Base-by-base conservation (phyloP, 192 early-diverging fungal genomes). In the Mortierella antarctica region DNA sequence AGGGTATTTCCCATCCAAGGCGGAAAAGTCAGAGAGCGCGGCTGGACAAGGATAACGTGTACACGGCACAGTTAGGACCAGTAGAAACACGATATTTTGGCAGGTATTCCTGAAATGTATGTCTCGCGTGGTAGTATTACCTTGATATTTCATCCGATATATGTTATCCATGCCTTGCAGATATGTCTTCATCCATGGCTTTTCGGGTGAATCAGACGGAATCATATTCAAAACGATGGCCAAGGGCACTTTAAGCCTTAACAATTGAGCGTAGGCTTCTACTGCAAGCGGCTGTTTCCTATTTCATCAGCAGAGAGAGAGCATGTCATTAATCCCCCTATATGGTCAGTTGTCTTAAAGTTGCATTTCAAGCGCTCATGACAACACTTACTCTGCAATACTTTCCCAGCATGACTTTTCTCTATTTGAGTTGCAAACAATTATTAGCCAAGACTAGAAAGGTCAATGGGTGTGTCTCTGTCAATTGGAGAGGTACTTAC, bases 161-260 rank as follows among this genome's bases (percentile, higher is more conserved):
- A 65, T 39, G 31, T 63, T 67, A 14, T 76, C 74, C 52, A 67
- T 40, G 13, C 67, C 74, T 11, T 69, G 52, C 21, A 76, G 45
- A 55, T 76, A 76, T 12, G 31, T n/a, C 31, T 15, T 70, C 74
- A 76, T 76, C 74, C 74, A 76, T 5, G 21, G 51, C 10, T 68
- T 65, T 17, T 76, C 74, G 0, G 18, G 15, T 44, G 47, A 64
- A 10, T 51, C 62, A 5, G 67, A 51, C 3, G 74, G 74, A 46
- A 76, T 57, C 59, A 62, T 68, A 55, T 70, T 76, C 14, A 69
- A 44, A 2, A 76, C 51, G n/a, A 64, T 51, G n/a, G 53, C 46
- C 15, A 76, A 48, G 0, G 66, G 60, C 14, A 44, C 45, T 57
- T 62, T 23, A 18, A 50, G 60, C 6, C 61, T 50, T 4, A 76